A percentile compares a stretch with the other conserved stretches of the same genome.
These are phyloP conservation scores for Cubamyces lactineus DNA, from an alignment of 768 basidiomycete species.

Conservation along the genomic window DNA sequence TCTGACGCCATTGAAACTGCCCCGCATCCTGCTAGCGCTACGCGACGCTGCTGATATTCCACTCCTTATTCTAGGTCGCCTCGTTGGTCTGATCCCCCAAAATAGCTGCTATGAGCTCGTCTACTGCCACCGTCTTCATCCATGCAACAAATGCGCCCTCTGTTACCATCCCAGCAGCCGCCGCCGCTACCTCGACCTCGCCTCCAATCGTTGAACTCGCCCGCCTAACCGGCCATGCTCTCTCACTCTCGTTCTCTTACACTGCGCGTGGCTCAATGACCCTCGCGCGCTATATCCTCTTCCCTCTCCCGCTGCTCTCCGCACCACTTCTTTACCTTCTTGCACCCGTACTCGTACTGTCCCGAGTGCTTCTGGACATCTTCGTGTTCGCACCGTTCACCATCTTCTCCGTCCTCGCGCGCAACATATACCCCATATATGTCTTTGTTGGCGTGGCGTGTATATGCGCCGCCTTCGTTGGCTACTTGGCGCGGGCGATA, in stretches of 20 bases:
- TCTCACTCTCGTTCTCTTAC: constrained; percentile 11
- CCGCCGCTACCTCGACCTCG: constrained; percentile 1
- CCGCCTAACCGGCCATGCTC: constrained; percentile 14
- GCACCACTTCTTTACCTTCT: constrained; percentile 43
- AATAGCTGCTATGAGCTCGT: constrained; percentile 14
- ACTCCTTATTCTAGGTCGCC: no score
- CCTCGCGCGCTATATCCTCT: constrained; percentile 1
- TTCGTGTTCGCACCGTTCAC: constrained; percentile 51
- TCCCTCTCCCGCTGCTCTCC: constrained; percentile 28
- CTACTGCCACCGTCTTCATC: background rate
- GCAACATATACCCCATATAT: constrained; percentile 33
- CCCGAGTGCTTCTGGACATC: constrained; percentile 44
- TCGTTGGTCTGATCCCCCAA: background rate
- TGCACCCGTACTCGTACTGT: constrained; percentile 50
- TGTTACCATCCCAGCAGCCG: background rate
- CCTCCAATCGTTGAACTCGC: constrained; percentile 28
- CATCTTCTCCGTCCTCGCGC: constrained; percentile 25
- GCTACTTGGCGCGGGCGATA: constrained; percentile 24
- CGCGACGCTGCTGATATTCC: background rate
- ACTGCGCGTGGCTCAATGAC: constrained; percentile 8
- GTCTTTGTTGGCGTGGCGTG: constrained; percentile 29
- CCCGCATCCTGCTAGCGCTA: background rate
- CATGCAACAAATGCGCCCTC: background rate
- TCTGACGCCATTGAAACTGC: constrained; percentile 1
- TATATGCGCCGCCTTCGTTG: constrained; percentile 26